Percentiles rank a stretch among this genome's conserved stretches.
phyloP scores from a whole-genome alignment of 2,329 filamentous ascomycete species.

The Hymenotorrendiella dingleyae region DNA sequence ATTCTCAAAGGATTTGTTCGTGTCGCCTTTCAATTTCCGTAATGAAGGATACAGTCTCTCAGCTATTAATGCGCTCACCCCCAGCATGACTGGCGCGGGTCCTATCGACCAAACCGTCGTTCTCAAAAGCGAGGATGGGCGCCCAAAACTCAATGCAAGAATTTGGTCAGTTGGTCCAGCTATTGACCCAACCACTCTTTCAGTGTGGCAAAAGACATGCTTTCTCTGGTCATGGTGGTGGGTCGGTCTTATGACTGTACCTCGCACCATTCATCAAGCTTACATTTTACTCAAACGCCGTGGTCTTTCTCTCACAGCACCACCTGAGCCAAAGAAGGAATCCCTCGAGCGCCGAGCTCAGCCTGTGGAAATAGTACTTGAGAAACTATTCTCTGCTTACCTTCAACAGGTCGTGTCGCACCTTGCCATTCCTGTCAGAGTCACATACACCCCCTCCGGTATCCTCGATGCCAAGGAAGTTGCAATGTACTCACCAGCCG shows the following conservation, averaged over 20 bases:
- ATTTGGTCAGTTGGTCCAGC: conserved; percentile 48
- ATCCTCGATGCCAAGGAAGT: conserved; percentile 34
- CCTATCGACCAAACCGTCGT: conserved; percentile 55
- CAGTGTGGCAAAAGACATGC: conserved; percentile 33
- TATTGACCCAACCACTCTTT: conserved; percentile 44
- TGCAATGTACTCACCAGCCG: conserved; percentile 33
- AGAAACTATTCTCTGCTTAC: conserved; percentile 43
- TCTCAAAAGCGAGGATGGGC: conserved; percentile 50
- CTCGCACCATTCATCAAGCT: conserved; percentile 59
- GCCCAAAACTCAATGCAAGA: conserved; percentile 55
- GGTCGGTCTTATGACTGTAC: conserved; percentile 61
- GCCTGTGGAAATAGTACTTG: conserved; percentile 41
- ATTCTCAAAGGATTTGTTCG: conserved; percentile 69
- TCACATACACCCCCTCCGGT: conserved; percentile 51
- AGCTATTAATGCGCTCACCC: conserved; percentile 42
- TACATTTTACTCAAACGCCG: conserved; percentile 48
- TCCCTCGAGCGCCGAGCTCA: conserved; percentile 51
- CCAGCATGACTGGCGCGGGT: conserved; percentile 33
- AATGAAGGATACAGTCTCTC: conserved; percentile 48
- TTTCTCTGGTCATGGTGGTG: conserved; percentile 58
- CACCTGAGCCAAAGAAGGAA: conserved; percentile 53
- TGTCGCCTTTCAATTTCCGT: conserved; percentile 67
- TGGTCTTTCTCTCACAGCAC: conserved; percentile 57
- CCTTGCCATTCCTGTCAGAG: conserved; percentile 37
- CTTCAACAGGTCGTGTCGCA: conserved; percentile 44